A percentile compares a stretch with the other conserved stretches of the same genome.
Evolutionary conservation across 225 moss, liverwort and hornwort genomes (phyloP).

Genomic region (Physcomitrellopsis africana): DNA sequence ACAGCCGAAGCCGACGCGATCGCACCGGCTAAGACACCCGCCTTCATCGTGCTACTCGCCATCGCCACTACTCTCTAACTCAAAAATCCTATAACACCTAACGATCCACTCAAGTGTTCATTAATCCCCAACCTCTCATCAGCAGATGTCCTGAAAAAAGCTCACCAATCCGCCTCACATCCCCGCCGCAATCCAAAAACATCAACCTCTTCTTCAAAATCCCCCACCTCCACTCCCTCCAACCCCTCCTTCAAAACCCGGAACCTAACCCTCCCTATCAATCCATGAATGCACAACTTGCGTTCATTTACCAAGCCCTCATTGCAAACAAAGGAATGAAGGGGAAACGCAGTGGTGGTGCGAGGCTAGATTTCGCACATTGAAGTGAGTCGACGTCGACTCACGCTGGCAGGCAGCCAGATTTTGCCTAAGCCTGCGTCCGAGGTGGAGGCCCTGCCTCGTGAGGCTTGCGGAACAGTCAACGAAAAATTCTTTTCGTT

Average conservation of each 20-base stretch:
- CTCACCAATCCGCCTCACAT: slow-evolving; percentile 48
- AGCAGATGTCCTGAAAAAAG: slow-evolving; percentile 8
- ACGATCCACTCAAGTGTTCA: not conserved
- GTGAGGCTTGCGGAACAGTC: too few relatives aligned
- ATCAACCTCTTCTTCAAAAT: not conserved
- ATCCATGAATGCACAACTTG: not conserved
- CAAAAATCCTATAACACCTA: not conserved
- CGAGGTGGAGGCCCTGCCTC: too few relatives aligned
- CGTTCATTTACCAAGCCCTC: too few relatives aligned
- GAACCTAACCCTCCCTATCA: slow-evolving; percentile 29
- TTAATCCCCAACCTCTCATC: not conserved
- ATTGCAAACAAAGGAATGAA: too few relatives aligned
- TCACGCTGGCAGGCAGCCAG: too few relatives aligned
- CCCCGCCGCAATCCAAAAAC: slow-evolving; percentile 11
- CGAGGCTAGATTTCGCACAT: too few relatives aligned
- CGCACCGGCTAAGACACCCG: slow-evolving; percentile 44
- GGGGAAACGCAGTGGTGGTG: too few relatives aligned
- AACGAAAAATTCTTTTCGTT: too few relatives aligned
- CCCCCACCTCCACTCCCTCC: not conserved
- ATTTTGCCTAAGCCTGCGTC: too few relatives aligned
- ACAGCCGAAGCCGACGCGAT: slow-evolving; percentile 54
- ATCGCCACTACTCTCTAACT: slow-evolving; percentile 28
- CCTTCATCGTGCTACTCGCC: slow-evolving; percentile 37
- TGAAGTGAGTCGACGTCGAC: too few relatives aligned
- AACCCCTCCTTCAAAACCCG: not conserved